Evolutionary conservation across 2,329 filamentous ascomycete genomes (phyloP), one percentile per base, ranked within the genome.

Genomic region (Aspergillus sp.): DNA sequence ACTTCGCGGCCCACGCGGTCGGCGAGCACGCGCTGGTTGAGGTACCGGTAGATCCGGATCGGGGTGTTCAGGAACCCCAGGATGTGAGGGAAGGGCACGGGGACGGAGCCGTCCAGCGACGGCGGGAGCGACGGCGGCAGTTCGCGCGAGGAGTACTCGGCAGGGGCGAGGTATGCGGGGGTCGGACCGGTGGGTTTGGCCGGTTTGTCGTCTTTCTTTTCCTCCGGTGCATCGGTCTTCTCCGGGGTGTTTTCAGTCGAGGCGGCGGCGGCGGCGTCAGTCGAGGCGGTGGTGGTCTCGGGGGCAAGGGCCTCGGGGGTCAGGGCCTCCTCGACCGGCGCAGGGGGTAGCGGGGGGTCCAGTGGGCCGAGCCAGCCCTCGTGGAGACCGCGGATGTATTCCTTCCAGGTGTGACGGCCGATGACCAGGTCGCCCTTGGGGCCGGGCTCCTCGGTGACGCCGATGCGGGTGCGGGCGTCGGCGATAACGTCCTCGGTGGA

Each of bases 351-450:
- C 19, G 71, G 67, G 52, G 70, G 70, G 42, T 88, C 83, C 41
- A 96, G 76, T 6, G 94, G 91, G 0, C 94, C 93, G 20, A 99
- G 76, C 93, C 94, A 99, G 51, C 94, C 94, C 74, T 99, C 94
- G 69, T 99, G 94, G 60, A 97, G 68, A 43, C 94, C 94, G 53
- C 92, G 82, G 20, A 97, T 78, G 70, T 97, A 99, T 74, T 99
- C 94, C 75, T 97, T 99, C 94, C 94, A 99, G 9, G 93, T 87
- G 69, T 97, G 89, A 52, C 93, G 80, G 11, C 94, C 94, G 63
- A 99, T 84, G 16, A 97, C 85, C 47, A 99, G 80, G 68, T 97
- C 93, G 42, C 94, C 94, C 57, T 82, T 82, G 19, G 88, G 78
- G 9, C 89, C 92, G 3, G 86, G 79, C 65, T 88, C 93, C 31